Conservation (phyloP, 2,329 filamentous ascomycete genomes). For the Amphichorda felina region DNA sequence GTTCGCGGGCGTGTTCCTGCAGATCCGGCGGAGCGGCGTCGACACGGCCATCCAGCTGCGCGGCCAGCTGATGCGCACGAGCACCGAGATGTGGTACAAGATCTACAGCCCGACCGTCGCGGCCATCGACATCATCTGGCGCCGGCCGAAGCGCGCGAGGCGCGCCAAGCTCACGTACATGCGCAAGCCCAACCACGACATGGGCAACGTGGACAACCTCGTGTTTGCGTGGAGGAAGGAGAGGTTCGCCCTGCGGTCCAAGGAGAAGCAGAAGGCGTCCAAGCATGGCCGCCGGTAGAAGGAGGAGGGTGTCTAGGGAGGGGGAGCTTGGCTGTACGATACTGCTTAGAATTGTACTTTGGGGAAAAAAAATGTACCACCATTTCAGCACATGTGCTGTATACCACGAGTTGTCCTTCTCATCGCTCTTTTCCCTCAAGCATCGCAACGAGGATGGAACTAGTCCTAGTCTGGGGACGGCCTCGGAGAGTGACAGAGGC, state of each 20-base stretch:
- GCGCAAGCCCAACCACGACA: slow-evolving; percentile 77
- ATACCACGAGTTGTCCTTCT: too few relatives aligned
- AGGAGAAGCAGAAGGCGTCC: slow-evolving; percentile 2
- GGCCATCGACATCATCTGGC: slow-evolving; percentile 88
- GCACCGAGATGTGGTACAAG: slow-evolving; percentile 97
- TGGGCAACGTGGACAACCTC: slow-evolving; percentile 73
- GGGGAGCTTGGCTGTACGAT: background rate
- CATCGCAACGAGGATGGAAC: too few relatives aligned
- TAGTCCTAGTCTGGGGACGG: too few relatives aligned
- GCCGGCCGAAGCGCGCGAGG: slow-evolving; percentile 71
- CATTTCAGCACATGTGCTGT: too few relatives aligned
- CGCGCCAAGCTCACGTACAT: slow-evolving; percentile 85
- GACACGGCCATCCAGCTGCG: slow-evolving; percentile 82
- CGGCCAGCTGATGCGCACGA: slow-evolving; percentile 74
- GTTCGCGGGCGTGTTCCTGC: slow-evolving; percentile 79
- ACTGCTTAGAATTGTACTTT: background rate
- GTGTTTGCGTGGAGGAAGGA: slow-evolving; percentile 44
- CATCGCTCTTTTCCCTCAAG: too few relatives aligned
- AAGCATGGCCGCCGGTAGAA: background rate
- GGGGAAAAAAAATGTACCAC: background rate
- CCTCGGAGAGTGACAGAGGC: too few relatives aligned
- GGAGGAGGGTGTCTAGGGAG: background rate
- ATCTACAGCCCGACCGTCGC: slow-evolving; percentile 82
- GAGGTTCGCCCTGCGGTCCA: slow-evolving; percentile 22
- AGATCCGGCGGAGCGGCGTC: slow-evolving; percentile 75